Evolutionary conservation across 108 stramenopile species (phyloP).

Genomic region (Schizochytrium sp.): DNA sequence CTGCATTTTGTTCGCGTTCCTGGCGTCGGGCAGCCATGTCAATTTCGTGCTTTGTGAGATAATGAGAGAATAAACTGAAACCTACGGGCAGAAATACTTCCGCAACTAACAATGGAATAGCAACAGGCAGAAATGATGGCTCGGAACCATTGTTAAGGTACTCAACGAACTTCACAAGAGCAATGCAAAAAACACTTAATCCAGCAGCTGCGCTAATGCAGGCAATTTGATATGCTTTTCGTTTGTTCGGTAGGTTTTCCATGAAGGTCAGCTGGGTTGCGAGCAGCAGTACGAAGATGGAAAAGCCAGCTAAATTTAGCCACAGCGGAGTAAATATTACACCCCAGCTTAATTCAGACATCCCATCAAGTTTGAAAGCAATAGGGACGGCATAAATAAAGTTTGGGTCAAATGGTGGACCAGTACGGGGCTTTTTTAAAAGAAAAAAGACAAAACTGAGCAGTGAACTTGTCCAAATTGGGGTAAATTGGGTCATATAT

Average conservation of each 20-base stretch:
- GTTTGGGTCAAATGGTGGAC: not conserved
- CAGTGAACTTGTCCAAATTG: not conserved
- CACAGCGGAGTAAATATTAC: slow-evolving; percentile 20
- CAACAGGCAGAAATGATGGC: not conserved
- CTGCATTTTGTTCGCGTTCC: not conserved
- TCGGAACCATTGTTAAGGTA: not conserved
- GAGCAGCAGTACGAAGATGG: not conserved
- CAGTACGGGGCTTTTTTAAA: not conserved
- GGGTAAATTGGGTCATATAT: not conserved
- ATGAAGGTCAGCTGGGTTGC: not conserved
- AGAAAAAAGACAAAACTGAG: not conserved
- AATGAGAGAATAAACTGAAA: not conserved
- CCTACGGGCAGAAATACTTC: not conserved
- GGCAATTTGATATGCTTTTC: not conserved
- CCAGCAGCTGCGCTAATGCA: not conserved
- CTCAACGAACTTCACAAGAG: not conserved
- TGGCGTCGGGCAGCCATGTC: not conserved
- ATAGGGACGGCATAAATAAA: not conserved
- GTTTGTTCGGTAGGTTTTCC: not conserved
- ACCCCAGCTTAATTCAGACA: not conserved
- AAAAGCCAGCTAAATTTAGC: not conserved
- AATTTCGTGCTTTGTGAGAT: not conserved
- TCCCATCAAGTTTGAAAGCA: not conserved
- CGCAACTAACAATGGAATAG: not conserved
- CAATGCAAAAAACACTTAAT: not conserved